phyloP scores from a whole-genome alignment of 2,329 filamentous ascomycete species.

The Triangularia verruculosa region DNA sequence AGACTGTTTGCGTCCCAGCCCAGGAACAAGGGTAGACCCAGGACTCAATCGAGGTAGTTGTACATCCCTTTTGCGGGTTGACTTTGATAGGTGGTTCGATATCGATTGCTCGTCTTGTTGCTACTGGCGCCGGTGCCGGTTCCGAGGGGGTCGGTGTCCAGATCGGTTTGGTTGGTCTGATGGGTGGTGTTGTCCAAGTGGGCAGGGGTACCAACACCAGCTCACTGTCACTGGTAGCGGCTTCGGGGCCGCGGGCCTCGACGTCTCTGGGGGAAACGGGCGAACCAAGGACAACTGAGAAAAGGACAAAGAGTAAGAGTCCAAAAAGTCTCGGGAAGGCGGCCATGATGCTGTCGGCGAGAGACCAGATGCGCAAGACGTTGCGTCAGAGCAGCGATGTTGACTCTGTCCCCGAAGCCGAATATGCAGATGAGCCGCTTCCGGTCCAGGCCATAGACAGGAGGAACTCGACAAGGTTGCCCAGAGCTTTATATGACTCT shows the following conservation, averaged over 20 bases:
- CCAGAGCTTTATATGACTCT: constrained; percentile 19
- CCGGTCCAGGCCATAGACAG: constrained; percentile 14
- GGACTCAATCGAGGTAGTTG: constrained; percentile 29
- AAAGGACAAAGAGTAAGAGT: constrained; percentile 12
- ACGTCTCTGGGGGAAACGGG: constrained; percentile 11
- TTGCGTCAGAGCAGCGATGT: constrained; percentile 7
- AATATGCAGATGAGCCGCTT: constrained; percentile 21
- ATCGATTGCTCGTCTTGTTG: not conserved
- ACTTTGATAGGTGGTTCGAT: not conserved
- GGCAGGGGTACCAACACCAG: not conserved
- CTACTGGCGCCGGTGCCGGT: not conserved
- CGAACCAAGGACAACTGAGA: constrained; percentile 13
- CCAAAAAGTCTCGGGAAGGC: constrained; percentile 14
- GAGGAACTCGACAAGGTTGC: constrained; percentile 1
- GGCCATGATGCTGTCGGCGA: constrained; percentile 17
- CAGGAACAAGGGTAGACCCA: constrained; percentile 32
- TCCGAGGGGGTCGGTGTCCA: not conserved
- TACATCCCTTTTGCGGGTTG: constrained; percentile 23
- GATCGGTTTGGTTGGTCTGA: not conserved
- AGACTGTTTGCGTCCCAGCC: constrained; percentile 29
- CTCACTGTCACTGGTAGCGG: not conserved
- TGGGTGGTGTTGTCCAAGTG: not conserved
- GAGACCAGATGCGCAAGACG: not conserved
- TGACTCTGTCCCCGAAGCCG: constrained; percentile 10
- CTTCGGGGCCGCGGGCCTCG: not conserved